Evolutionary conservation across 73 alveolate genomes (phyloP), one percentile per base, ranked within the genome.

Genomic region (Loxodes magnus): DNA sequence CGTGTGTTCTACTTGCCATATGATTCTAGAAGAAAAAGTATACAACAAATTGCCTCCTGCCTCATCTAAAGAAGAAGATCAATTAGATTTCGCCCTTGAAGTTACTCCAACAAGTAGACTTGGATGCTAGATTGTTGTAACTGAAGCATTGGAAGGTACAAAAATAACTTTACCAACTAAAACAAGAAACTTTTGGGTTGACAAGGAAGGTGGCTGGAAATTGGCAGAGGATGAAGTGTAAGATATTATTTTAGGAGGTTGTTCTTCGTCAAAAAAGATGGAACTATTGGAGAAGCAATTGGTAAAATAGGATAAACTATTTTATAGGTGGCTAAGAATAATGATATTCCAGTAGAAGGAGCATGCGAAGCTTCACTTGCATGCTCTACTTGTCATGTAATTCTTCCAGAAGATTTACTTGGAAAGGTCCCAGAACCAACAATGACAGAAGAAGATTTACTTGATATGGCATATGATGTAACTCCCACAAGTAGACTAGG

Each of bases 1-100:
- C 4, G 96, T 93, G 4, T 84, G 96, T 43, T 80, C 96, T 1
- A 84, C 96, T 4, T 84, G 96, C 54, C 93, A 84, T 69, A 88
- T 84, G 0, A 65, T 79, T 19, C 56, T 84, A 38, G 77, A 64
- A 26, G 74, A 74, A 23, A 53, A 67, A 27, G 17, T 84, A 19
- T 84, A 68, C 57, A 84, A 84, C 36, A 46, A 68, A 9, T 34
- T 65, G 15, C 67, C 46, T 29, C 43, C 43, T 6, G 84, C 93
- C 3, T 33, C 35, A 2, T 84, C 80, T 33, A 94, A 84, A 36
- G 96, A 84, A 25, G 96, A 84, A 49, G 96, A 84, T 52, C 36
- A 81, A 27, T 56, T 84, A n/a, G 94, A 84, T 67, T 37, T 82
- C 21, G 96, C 94, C n/a, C 75, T 74, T 63, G 93, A 91, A 19